A percentile compares a stretch with the other conserved stretches of the same genome.
Evolutionary conservation across 2,329 filamentous ascomycete species (phyloP).

Genomic region (Cladosporium oxysporum): DNA sequence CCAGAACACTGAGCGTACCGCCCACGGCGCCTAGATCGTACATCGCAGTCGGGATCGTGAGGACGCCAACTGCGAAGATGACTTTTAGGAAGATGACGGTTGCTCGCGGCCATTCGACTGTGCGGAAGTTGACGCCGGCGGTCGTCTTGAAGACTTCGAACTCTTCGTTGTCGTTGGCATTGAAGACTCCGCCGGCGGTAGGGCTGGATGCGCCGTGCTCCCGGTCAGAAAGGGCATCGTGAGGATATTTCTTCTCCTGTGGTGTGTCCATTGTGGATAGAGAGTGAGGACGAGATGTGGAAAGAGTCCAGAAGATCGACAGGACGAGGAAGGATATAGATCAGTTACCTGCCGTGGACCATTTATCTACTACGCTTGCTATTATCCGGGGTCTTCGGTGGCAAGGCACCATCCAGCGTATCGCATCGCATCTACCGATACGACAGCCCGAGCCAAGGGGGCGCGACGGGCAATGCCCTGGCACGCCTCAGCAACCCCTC

Average conservation of each 20-base stretch:
- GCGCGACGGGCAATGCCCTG: not conserved
- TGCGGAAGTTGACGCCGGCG: conserved; percentile 55
- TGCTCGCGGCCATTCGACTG: conserved; percentile 55
- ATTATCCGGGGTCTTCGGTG: too few relatives aligned
- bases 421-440: conserved; percentile 4
- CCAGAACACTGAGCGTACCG: conserved; percentile 50
- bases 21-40: conserved; percentile 51
- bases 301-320: not conserved
- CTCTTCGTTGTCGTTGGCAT: conserved; percentile 26
- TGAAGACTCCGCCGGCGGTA: conserved; percentile 8
- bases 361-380: not conserved
- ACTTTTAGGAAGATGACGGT: conserved; percentile 57
- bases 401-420: not conserved
- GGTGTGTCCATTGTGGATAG: not conserved
- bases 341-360: not conserved
- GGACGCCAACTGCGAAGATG: conserved; percentile 53
- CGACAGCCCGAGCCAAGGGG: conserved; percentile 2
- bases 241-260: conserved; percentile 7
- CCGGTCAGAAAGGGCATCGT: not conserved
- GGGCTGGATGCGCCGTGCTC: not conserved
- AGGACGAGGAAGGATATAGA: not conserved
- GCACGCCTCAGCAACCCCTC: too few relatives aligned
- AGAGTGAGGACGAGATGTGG: not conserved
- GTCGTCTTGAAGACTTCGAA: conserved; percentile 53
- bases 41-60: conserved; percentile 53